A percentile compares a stretch with the other conserved stretches of the same genome.
Evolutionary conservation across 352 stramenopile species (phyloP).

Genomic region (Globisporangium takayamanum): DNA sequence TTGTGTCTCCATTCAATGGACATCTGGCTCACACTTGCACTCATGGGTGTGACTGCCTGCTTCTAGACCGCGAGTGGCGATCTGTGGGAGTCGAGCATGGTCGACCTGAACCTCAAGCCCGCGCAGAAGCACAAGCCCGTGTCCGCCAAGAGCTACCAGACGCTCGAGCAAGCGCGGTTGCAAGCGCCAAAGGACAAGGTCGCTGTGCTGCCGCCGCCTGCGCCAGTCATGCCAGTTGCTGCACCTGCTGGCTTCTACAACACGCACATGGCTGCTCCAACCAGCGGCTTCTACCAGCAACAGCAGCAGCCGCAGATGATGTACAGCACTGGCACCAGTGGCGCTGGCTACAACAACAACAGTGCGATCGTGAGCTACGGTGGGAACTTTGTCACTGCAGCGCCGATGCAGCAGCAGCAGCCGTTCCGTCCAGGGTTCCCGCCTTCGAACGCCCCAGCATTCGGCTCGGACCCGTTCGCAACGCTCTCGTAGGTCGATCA

Average conservation of each 20-base stretch:
- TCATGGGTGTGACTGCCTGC: neutral
- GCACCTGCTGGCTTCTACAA: conserved; percentile 18
- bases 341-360: conserved; percentile 15
- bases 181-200: conserved; percentile 56
- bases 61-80: conserved; percentile 37
- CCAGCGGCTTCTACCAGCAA: conserved; percentile 19
- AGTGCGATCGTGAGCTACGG: conserved; percentile 14
- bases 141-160: conserved; percentile 50
- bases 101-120: conserved; percentile 67
- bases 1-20: neutral
- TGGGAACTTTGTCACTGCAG: conserved; percentile 16
- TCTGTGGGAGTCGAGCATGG: conserved; percentile 68
- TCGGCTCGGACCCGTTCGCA: conserved; percentile 45
- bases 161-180: conserved; percentile 62
- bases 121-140: conserved; percentile 35
- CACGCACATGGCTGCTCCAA: conserved; percentile 9
- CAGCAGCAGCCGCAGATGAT: conserved; percentile 27
- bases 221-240: conserved; percentile 4
- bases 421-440: conserved; percentile 32
- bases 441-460: conserved; percentile 19
- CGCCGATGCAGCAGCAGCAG: conserved; percentile 17
- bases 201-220: conserved; percentile 42
- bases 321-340: conserved; percentile 23
- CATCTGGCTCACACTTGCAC: neutral
- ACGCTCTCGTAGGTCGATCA: conserved; percentile 36